These are phyloP conservation scores for Picea sitchensis DNA, from an alignment of 75 land plant species.

Conservation along the genomic window DNA sequence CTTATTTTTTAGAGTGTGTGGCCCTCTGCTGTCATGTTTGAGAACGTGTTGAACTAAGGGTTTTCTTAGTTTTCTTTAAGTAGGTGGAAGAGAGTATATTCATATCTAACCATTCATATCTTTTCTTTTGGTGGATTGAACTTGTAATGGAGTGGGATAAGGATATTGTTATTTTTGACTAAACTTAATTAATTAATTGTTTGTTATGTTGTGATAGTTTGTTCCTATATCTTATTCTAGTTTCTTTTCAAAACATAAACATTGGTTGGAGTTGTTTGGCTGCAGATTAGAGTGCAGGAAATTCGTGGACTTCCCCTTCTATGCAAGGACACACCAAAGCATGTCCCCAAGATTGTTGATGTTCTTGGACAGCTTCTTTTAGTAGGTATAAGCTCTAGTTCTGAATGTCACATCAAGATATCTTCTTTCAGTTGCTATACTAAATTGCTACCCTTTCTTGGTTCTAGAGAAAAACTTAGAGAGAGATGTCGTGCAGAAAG, in stretches of 20 bases:
- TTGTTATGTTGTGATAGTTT: neutral
- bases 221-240: neutral
- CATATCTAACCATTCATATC: neutral
- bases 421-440: neutral
- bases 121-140: neutral
- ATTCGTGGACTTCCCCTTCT: conserved; percentile 89
- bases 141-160: neutral
- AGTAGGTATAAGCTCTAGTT: conserved; percentile 39
- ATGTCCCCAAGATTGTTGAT: conserved; percentile 78
- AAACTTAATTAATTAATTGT: neutral
- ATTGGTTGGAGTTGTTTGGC: conserved; percentile 7
- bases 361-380: conserved; percentile 77
- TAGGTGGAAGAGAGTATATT: no score
- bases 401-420: neutral
- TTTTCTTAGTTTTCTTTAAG: no score
- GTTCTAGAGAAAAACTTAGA: conserved; percentile 78
- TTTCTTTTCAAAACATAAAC: neutral
- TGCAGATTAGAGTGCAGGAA: conserved; percentile 89
- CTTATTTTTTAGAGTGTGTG: neutral
- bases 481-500: conserved; percentile 95
- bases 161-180: neutral
- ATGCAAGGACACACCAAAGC: conserved; percentile 84
- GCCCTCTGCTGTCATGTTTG: neutral
- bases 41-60: neutral
- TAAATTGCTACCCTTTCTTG: conserved; percentile 5